Base-by-base conservation (phyloP, 352 stramenopile species). In the Aphanomyces cochlioides region DNA sequence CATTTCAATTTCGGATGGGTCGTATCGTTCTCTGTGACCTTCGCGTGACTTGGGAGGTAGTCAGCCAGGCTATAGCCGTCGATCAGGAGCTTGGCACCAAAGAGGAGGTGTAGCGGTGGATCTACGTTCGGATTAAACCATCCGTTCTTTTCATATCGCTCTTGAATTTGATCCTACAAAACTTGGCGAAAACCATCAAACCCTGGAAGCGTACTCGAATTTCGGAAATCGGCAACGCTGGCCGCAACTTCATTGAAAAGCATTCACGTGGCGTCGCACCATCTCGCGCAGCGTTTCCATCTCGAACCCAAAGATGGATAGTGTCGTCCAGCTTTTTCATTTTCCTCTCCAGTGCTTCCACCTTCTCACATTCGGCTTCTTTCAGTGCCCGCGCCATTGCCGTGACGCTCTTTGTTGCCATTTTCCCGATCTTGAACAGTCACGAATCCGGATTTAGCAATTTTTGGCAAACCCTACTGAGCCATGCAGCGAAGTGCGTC, bases 111-210 rank as follows among this genome's bases (percentile, higher is more conserved):
- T 12, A 66, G 39, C 36, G 58, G 58, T 12, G 58, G 58, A 41
- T 66, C 58, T n/a, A 66, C 58, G 3, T 12, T 28, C 15, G 10
- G 3, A 12, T 17, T 53, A 17, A 54, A 66, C 15, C 39, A 41
- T 15, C 58, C 58, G 7, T 38, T 41, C 19, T 13, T 6, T 28
- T 47, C 58, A 36, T 66, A 66, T 41, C 58, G 58, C 58, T 66
- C 58, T 66, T 66, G 58, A 28, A 66, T 66, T 66, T 66, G 58
- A 28, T 66, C 58, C 58, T 66, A 43, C 40, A 6, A 28, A 5
- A 47, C 15, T 13, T 6, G 28, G 8, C 19, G 8, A 37, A 48
- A 13, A n/a, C n/a, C 28, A 10, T 41, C n/a, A 17, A 10, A 17
- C 0, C 7, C n/a, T 13, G 10, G 10, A 13, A 47, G 38, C 37